These are phyloP conservation scores for Scenedesmus sp. DNA, from an alignment of 163 green algal species.

Conservation along the genomic window DNA sequence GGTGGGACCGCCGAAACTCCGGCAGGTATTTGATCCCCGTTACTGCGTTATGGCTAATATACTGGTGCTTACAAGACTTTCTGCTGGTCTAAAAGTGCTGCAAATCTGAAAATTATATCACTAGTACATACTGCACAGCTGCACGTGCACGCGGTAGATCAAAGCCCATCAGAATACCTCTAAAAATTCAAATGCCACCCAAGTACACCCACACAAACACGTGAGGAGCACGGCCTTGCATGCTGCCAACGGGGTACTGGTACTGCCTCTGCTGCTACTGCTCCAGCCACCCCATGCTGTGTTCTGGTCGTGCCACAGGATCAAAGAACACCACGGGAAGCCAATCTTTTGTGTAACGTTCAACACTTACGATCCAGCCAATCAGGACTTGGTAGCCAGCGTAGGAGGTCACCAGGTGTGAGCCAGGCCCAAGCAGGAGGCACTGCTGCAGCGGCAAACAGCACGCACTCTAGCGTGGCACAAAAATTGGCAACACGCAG, in stretches of 20 bases:
- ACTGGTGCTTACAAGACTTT: neutral
- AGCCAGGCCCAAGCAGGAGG: neutral
- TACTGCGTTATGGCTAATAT: neutral
- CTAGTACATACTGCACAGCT: neutral
- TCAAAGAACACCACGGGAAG: slow-evolving; percentile 73
- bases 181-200: neutral
- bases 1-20: neutral
- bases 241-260: neutral
- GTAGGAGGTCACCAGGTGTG: slow-evolving; percentile 77
- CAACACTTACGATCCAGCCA: slow-evolving; percentile 72
- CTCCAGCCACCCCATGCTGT: neutral
- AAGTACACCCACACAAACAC: neutral
- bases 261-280: neutral
- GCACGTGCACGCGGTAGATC: neutral
- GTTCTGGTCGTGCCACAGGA: slow-evolving; percentile 54
- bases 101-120: too few species aligned
- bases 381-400: slow-evolving; percentile 83
- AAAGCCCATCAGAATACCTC: neutral
- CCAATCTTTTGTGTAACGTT: slow-evolving; percentile 86
- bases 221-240: neutral
- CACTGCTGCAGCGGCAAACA: neutral
- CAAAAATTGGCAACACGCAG: neutral
- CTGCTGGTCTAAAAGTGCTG: neutral
- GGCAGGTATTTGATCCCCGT: too few species aligned
- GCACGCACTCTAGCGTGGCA: neutral